These are phyloP conservation scores for Petunia hybrid DNA, from an alignment of 305 asterid genomes.

Conservation along the genomic window DNA sequence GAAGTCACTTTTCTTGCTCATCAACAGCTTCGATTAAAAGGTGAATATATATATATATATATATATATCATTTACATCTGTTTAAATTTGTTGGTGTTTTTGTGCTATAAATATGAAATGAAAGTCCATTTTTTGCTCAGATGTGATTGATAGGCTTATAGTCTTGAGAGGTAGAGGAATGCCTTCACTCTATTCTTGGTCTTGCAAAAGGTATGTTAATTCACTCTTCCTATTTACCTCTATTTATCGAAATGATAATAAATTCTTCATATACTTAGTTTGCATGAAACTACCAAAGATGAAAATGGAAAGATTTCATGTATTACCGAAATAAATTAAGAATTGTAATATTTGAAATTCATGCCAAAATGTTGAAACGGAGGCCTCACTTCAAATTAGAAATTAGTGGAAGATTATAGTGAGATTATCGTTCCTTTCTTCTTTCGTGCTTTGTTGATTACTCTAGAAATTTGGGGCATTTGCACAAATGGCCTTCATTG, in stretches of 20 bases:
- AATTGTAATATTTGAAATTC: neutral
- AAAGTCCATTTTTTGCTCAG: conserved; percentile 39
- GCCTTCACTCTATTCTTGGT: conserved; percentile 94
- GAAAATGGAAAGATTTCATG: neutral
- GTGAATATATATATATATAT: conserved; percentile 35
- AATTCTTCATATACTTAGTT: neutral
- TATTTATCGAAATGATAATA: neutral
- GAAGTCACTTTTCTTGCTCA: conserved; percentile 72
- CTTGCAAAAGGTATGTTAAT: conserved; percentile 75
- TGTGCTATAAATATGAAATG: neutral
- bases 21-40: conserved; percentile 81
- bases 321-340: neutral
- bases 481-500: no score
- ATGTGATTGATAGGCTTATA: conserved; percentile 71
- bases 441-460: neutral
- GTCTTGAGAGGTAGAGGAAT: conserved; percentile 78
- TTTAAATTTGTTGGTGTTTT: no score
- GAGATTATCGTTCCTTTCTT: neutral
- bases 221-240: neutral
- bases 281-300: neutral
- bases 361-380: neutral
- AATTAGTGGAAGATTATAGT: neutral
- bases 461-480: neutral
- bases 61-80: no score
- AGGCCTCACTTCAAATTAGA: neutral